Evolutionary conservation across 441 rosid species (phyloP).

Genomic region (Adansonia gregorii): DNA sequence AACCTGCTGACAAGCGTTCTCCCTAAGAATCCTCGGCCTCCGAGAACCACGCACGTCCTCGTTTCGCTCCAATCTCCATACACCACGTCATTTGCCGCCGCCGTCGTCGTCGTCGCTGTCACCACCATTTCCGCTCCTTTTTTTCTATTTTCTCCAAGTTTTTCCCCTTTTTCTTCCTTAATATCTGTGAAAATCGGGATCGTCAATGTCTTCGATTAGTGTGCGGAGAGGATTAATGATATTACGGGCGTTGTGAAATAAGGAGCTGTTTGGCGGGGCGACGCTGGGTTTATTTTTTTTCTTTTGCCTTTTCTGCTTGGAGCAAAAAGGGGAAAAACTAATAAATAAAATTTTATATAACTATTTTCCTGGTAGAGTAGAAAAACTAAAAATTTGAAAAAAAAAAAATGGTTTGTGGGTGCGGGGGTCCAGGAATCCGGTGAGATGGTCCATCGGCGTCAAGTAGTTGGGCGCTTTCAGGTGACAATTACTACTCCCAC

Average conservation of each 20-base stretch:
- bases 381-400: background rate
- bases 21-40: conserved; percentile 83
- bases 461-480: conserved; percentile 14
- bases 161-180: no score
- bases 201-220: conserved; percentile 5
- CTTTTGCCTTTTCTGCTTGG: conserved; percentile 25
- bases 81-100: conserved; percentile 47
- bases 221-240: conserved; percentile 1
- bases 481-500: conserved; percentile 18
- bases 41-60: conserved; percentile 73
- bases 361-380: no score
- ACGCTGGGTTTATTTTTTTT: background rate
- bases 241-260: background rate
- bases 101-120: conserved; percentile 22
- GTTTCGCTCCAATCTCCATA: conserved; percentile 48
- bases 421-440: background rate
- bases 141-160: no score
- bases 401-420: background rate
- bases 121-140: no score
- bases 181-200: conserved; percentile 12
- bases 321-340: background rate
- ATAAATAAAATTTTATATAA: background rate
- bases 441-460: no score
- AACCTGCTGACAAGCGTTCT: conserved; percentile 70
- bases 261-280: conserved; percentile 31